Percentiles rank a stretch among this genome's conserved stretches.
phyloP scores from a whole-genome alignment of 1,284 basidiomycete genomes.

The Coriolopsis trogii region DNA sequence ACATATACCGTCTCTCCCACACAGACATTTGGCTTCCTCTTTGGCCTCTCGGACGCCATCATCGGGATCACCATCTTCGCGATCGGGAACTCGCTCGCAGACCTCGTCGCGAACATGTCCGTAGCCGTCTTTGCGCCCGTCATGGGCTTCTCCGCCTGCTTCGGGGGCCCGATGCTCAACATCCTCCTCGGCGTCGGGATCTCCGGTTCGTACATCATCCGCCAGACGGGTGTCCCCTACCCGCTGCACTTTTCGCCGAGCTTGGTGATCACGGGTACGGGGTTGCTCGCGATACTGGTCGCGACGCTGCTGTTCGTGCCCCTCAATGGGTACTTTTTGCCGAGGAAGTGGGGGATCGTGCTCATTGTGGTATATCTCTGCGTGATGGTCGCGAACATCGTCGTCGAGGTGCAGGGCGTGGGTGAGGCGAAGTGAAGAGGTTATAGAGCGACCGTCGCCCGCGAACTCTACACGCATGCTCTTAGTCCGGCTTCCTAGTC shows the following conservation, averaged over 20 bases:
- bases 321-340: constrained; percentile 80
- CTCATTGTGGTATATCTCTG: constrained; percentile 76
- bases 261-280: constrained; percentile 80
- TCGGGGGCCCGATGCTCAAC: constrained; percentile 96
- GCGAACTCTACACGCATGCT: not conserved
- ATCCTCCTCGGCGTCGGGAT: constrained; percentile 90
- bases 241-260: constrained; percentile 81
- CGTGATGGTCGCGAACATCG: constrained; percentile 75
- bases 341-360: constrained; percentile 78
- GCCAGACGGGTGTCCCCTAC: constrained; percentile 62
- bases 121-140: constrained; percentile 86
- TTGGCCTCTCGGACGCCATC: constrained; percentile 96
- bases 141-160: constrained; percentile 94
- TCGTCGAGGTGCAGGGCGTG: constrained; percentile 60
- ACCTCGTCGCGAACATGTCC: constrained; percentile 96
- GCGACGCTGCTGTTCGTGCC: constrained; percentile 87
- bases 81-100: constrained; percentile 93
- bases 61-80: constrained; percentile 97
- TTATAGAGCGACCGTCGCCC: not conserved
- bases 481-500: not conserved
- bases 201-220: constrained; percentile 75
- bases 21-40: constrained; percentile 89
- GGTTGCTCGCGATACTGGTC: constrained; percentile 75
- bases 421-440: not conserved
- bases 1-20: not conserved